These are phyloP conservation scores for Penicillium odoratum DNA, from an alignment of 495 filamentous ascomycete genomes.

Conservation along the genomic window DNA sequence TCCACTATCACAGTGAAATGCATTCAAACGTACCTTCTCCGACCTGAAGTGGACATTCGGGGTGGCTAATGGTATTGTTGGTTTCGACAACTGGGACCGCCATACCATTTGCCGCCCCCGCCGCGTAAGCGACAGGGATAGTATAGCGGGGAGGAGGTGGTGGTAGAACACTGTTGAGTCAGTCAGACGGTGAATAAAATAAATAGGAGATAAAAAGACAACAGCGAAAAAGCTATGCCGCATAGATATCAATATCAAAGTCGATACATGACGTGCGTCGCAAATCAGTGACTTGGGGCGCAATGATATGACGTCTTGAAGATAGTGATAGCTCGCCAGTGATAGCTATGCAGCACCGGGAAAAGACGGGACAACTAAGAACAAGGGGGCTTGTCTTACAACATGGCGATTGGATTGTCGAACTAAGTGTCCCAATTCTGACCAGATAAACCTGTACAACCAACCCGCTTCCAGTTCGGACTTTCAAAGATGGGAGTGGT, in stretches of 20 bases:
- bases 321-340: not conserved
- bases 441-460: constrained; percentile 3
- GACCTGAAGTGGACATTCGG: constrained; percentile 74
- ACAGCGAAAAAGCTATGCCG: not conserved
- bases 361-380: constrained; percentile 4
- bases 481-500: too few relatives aligned
- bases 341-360: not conserved
- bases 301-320: constrained; percentile 1
- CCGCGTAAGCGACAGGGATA: constrained; percentile 63
- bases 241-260: not conserved
- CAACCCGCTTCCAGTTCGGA: not conserved
- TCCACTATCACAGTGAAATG: not conserved
- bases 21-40: constrained; percentile 70
- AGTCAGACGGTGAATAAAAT: constrained; percentile 13
- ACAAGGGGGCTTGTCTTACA: constrained; percentile 29
- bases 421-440: not conserved
- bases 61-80: constrained; percentile 81
- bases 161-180: constrained; percentile 65
- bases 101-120: constrained; percentile 61
- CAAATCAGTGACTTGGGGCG: not conserved
- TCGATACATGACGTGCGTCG: not conserved
- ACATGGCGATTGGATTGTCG: constrained; percentile 27
- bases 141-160: constrained; percentile 85
- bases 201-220: not conserved
- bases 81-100: constrained; percentile 79